Conservation (phyloP, 345 rosid species). For the Eucalyptus polyanthemos region DNA sequence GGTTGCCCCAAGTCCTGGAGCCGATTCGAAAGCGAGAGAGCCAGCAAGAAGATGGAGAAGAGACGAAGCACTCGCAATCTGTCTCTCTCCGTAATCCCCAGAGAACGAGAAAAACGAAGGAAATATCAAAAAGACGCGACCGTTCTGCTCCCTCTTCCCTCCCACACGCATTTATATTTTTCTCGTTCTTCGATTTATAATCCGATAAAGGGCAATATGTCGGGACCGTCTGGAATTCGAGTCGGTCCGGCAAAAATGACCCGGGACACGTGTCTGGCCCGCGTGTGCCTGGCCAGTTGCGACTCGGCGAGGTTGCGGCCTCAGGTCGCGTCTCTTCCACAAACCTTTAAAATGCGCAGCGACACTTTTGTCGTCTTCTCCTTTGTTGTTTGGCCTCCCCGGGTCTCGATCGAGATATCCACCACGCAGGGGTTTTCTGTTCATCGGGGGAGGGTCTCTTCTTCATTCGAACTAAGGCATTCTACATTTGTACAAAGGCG, state of each 20-base stretch:
- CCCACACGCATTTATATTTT: neutral
- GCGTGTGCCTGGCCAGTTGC: neutral
- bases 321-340: neutral
- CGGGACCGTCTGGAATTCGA: neutral
- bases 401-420: neutral
- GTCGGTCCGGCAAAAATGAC: neutral
- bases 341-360: neutral
- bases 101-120: neutral
- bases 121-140: neutral
- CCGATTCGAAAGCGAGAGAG: neutral
- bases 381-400: neutral
- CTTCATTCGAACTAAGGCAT: neutral
- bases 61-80: neutral
- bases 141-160: neutral
- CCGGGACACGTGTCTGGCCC: neutral
- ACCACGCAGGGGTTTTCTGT: neutral
- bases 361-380: neutral
- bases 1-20: neutral
- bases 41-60: neutral
- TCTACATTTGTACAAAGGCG: neutral
- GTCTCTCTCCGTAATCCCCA: neutral
- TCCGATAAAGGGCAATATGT: neutral
- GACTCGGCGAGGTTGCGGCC: neutral
- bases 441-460: neutral
- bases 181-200: neutral